Evolutionary conservation across 768 basidiomycete genomes (phyloP), one percentile per base, ranked within the genome.

Genomic region (Suillus brevipes): DNA sequence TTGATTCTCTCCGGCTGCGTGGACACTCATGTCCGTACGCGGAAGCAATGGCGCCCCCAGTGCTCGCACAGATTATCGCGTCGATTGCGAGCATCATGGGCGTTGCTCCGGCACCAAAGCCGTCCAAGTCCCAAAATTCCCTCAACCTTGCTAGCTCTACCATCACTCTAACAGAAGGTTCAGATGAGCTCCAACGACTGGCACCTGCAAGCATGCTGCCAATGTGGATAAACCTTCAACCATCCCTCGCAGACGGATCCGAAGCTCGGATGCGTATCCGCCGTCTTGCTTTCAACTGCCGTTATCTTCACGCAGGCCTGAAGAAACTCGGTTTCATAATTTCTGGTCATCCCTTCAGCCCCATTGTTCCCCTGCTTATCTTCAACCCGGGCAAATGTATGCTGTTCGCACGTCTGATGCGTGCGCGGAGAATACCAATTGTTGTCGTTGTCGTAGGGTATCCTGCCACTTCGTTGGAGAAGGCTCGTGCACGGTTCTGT

Each of bases 31-130:
- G 90, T 42, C 77, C 87, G 23, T 97, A 99, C 71, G 91, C 94
- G 6, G 97, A 99, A 78, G 79, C 92, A 2, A 95, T 97, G 85
- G 79, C 93, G 0, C 97, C 97, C 0, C 86, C 95, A 0, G 94
- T 99, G 61, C 82, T 97, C 31, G 91, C 91, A n/a, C 97, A 99
- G 77, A 82, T 99, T 70, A 79, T 97, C 55, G 87, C 97, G 2
- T 91, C 91, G 66, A 97, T 97, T 92, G 92, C 91, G 0, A 94
- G 93, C 68, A 98, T 99, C 79, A 98, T 98, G 95, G 97, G 97
- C 38, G 77, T 94, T 65, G 73, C 84, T 16, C 67, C 80, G 5
- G 73, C 82, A 13, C 70, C 81, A 42, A 23, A 71, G 37, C 25
- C 77, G 2, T 67, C 80, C 12, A 71, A 77, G n/a, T 69, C 77